phyloP scores from a whole-genome alignment of 2,329 filamentous ascomycete species.

The Phaeosphaeriaceae sp. region DNA sequence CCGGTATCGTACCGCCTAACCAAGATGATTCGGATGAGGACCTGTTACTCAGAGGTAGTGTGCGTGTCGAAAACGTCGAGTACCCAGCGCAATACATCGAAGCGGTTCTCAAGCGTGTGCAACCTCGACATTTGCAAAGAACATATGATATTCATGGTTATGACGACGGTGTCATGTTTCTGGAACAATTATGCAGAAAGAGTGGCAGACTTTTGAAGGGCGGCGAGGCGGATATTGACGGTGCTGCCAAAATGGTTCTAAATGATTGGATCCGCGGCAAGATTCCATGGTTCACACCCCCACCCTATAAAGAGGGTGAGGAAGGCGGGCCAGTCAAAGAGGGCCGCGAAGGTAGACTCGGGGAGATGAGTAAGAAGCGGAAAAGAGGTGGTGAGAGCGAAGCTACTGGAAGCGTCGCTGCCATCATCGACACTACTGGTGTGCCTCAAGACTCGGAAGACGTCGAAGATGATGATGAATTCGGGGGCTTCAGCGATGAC shows the following conservation, averaged over 20 bases:
- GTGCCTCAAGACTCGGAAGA: slow-evolving; percentile 20
- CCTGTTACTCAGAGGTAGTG: slow-evolving; percentile 86
- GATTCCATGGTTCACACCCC: slow-evolving; percentile 93
- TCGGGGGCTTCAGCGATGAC: slow-evolving; percentile 42
- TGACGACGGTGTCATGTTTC: slow-evolving; percentile 75
- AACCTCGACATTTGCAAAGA: slow-evolving; percentile 85
- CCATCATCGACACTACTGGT: slow-evolving; percentile 18
- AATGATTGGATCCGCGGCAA: slow-evolving; percentile 96
- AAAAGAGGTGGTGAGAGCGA: slow-evolving; percentile 59
- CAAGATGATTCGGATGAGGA: slow-evolving; percentile 83
- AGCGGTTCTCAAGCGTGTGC: slow-evolving; percentile 78
- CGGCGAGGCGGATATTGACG: slow-evolving; percentile 93
- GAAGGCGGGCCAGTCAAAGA: slow-evolving; percentile 47
- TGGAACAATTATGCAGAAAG: slow-evolving; percentile 87
- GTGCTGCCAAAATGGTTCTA: slow-evolving; percentile 94
- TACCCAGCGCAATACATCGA: slow-evolving; percentile 96
- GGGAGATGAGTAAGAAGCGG: slow-evolving; percentile 82
- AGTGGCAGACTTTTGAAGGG: slow-evolving; percentile 84
- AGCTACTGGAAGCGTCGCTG: slow-evolving; percentile 29
- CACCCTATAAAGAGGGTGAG: slow-evolving; percentile 61
- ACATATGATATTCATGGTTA: slow-evolving; percentile 90
- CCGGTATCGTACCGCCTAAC: slow-evolving; percentile 92
- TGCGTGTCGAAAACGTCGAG: slow-evolving; percentile 93
- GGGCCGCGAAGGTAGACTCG: slow-evolving; percentile 77
- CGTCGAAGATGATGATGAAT: slow-evolving; percentile 38